A percentile compares a stretch with the other conserved stretches of the same genome.
Conservation (phyloP, 1,139 yeast species). For the Blastobotrys elegans region DNA sequence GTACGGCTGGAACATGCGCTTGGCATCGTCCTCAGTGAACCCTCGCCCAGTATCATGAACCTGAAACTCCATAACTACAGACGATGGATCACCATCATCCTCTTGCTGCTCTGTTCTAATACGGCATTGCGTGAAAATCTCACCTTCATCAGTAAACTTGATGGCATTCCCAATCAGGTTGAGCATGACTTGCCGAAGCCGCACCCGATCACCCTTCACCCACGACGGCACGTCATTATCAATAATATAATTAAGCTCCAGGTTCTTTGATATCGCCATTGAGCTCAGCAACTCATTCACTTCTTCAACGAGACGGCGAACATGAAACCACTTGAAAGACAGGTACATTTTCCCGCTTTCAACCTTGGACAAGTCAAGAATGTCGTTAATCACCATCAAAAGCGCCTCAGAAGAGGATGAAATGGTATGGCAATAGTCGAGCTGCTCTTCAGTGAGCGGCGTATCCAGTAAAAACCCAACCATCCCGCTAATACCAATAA, state of each 20-base stretch:
- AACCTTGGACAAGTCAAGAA: slow-evolving; percentile 74
- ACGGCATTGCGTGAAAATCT: slow-evolving; percentile 42
- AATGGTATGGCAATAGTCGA: slow-evolving; percentile 77
- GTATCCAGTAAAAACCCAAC: slow-evolving; percentile 87
- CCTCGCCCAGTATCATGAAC: slow-evolving; percentile 92
- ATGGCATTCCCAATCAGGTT: slow-evolving; percentile 82
- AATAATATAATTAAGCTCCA: slow-evolving; percentile 70
- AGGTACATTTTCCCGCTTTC: slow-evolving; percentile 84
- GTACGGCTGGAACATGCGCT: slow-evolving; percentile 84
- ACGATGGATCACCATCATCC: slow-evolving; percentile 15
- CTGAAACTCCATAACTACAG: slow-evolving; percentile 56
- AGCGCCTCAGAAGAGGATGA: slow-evolving; percentile 73
- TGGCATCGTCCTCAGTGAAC: slow-evolving; percentile 49
- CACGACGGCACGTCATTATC: slow-evolving; percentile 74
- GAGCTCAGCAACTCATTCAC: slow-evolving; percentile 76
- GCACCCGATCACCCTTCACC: slow-evolving; percentile 82
- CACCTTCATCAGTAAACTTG: slow-evolving; percentile 75
- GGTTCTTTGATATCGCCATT: slow-evolving; percentile 69
- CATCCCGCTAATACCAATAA: slow-evolving; percentile 92
- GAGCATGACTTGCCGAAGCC: slow-evolving; percentile 85
- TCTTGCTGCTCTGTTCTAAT: slow-evolving; percentile 16
- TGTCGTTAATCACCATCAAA: slow-evolving; percentile 74
- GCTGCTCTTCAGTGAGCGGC: slow-evolving; percentile 69
- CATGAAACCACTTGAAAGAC: slow-evolving; percentile 68
- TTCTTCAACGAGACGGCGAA: slow-evolving; percentile 73